phyloP scores from a whole-genome alignment of 2,329 filamentous ascomycete species.

The Calonectria pseudoreteaudii region DNA sequence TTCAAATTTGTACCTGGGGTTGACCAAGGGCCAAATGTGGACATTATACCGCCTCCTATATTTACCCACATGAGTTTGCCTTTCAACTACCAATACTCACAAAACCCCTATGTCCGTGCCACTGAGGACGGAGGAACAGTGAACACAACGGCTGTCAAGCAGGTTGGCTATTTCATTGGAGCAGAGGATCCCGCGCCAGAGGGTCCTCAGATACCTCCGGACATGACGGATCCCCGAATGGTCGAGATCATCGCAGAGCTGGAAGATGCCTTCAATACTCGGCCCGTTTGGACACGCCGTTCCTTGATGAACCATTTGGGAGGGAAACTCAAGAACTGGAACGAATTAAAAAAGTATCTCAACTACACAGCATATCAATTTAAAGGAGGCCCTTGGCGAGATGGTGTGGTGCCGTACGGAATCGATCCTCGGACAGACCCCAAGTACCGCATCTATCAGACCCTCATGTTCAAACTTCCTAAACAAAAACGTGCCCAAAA shows the following conservation, averaged over 20 bases:
- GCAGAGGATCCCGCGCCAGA: constrained; percentile 70
- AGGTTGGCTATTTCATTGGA: constrained; percentile 69
- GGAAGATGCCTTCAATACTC: constrained; percentile 73
- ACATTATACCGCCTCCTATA: constrained; percentile 83
- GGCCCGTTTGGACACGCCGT: constrained; percentile 89
- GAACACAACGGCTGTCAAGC: constrained; percentile 70
- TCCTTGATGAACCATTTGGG: constrained; percentile 80
- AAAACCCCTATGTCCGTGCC: constrained; percentile 81
- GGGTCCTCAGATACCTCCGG: constrained; percentile 71
- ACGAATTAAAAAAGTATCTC: constrained; percentile 77
- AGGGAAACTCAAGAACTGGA: constrained; percentile 62
- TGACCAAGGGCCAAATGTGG: constrained; percentile 69
- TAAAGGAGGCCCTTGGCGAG: constrained; percentile 90
- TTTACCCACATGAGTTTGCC: constrained; percentile 80
- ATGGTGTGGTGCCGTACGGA: constrained; percentile 87
- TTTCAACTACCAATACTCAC: constrained; percentile 84
- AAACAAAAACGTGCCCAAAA: constrained; percentile 60
- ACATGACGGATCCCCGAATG: constrained; percentile 70
- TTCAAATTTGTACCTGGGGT: constrained; percentile 76
- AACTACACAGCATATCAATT: constrained; percentile 94
- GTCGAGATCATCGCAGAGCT: constrained; percentile 74
- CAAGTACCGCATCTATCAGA: constrained; percentile 86
- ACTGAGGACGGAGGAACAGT: constrained; percentile 68
- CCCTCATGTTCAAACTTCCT: constrained; percentile 84
- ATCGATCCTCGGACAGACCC: constrained; percentile 85